Conservation (phyloP, 352 stramenopile species). For the Phytophthora vignae region DNA sequence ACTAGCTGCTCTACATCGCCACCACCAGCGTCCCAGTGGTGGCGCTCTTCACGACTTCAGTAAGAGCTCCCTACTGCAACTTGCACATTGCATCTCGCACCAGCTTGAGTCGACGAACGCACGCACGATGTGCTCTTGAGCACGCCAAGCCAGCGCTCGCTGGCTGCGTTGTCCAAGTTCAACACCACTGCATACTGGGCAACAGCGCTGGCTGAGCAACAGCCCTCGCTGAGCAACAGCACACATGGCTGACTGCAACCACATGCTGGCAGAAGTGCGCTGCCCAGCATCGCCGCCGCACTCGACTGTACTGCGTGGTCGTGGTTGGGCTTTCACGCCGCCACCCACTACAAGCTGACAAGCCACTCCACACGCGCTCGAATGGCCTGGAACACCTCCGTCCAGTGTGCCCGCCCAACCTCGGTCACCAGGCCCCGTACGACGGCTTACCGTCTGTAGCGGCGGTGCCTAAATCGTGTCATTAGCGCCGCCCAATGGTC, state of each 20-base stretch:
- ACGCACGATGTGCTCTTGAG: background rate
- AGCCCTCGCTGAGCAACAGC: background rate
- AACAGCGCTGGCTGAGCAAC: background rate
- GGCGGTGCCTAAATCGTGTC: too few relatives aligned
- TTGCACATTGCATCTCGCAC: background rate
- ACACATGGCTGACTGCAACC: slow-evolving; percentile 14
- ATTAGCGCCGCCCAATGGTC: too few relatives aligned
- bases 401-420: too few relatives aligned
- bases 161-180: background rate
- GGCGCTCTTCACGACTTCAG: background rate
- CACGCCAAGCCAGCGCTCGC: background rate
- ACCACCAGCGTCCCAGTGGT: slow-evolving; percentile 15
- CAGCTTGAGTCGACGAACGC: slow-evolving; percentile 1
- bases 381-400: too few relatives aligned
- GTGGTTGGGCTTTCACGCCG: too few relatives aligned
- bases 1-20: slow-evolving; percentile 13
- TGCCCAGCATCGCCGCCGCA: too few relatives aligned
- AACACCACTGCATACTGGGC: slow-evolving; percentile 1
- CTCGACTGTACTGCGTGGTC: too few relatives aligned
- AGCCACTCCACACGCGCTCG: too few relatives aligned
- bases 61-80: slow-evolving; percentile 4
- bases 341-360: too few relatives aligned
- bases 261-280: background rate
- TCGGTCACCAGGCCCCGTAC: too few relatives aligned
- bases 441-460: too few relatives aligned